A percentile compares a stretch with the other conserved stretches of the same genome.
Conservation (phyloP, 106 monocot species). For the Dioscorea alata region DNA sequence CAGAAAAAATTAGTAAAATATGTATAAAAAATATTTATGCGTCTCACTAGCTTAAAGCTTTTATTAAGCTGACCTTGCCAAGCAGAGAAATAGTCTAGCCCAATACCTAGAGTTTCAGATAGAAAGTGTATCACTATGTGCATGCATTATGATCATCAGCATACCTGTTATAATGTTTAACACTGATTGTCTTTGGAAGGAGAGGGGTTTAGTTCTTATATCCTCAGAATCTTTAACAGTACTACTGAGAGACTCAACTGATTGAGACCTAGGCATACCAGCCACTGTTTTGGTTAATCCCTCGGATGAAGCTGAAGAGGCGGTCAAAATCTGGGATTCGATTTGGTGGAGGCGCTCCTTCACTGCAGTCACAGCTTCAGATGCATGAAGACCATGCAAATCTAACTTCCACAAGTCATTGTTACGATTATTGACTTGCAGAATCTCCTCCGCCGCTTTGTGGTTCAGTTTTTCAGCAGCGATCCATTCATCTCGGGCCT, state of each 20-base stretch:
- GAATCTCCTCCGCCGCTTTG: constrained; percentile 68
- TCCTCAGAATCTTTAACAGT: constrained; percentile 1
- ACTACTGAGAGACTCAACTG: background rate
- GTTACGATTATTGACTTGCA: constrained; percentile 53
- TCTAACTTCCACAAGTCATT: constrained; percentile 85
- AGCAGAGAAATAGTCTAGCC: background rate
- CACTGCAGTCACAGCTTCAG: constrained; percentile 71
- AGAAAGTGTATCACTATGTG: background rate
- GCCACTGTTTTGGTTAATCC: constrained; percentile 14
- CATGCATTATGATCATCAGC: background rate
- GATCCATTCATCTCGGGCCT: constrained; percentile 55
- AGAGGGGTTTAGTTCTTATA: constrained; percentile 12
- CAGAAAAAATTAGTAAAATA: no score
- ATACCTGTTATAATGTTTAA: constrained; percentile 88
- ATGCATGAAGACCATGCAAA: constrained; percentile 90
- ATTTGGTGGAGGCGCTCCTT: constrained; percentile 49
- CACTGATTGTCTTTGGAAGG: constrained; percentile 22
- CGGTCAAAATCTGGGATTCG: constrained; percentile 33
- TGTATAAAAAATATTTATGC: no score
- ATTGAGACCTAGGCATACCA: constrained; percentile 3
- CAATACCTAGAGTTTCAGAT: background rate
- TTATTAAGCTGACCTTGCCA: background rate
- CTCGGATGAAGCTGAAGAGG: constrained; percentile 19
- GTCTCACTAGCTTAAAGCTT: background rate
- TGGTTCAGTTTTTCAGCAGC: constrained; percentile 60